Evolutionary conservation across 306 rosid species (phyloP).

Genomic region (Comarum palustre): DNA sequence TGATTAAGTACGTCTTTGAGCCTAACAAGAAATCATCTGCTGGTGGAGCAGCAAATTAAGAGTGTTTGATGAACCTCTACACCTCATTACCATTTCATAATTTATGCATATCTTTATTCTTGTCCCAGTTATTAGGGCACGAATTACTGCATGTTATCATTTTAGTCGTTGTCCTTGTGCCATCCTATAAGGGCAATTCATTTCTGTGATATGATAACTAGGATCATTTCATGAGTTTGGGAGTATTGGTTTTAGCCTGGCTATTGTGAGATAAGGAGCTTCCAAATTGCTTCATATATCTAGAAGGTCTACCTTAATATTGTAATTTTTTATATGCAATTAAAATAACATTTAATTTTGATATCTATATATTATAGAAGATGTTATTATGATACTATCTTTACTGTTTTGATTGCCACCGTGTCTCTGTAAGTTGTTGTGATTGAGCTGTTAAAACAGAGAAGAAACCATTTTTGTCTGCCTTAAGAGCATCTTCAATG

Average conservation of each 20-base stretch:
- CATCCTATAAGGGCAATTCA: background rate
- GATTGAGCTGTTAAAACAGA: too few relatives aligned
- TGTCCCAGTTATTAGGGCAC: background rate
- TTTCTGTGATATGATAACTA: background rate
- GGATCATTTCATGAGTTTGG: background rate
- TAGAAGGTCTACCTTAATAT: background rate
- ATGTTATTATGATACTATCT: too few relatives aligned
- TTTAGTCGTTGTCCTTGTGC: background rate
- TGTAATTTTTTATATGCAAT: conserved; percentile 3
- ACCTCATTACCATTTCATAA: conserved; percentile 6
- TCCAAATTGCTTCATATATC: background rate
- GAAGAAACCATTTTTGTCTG: too few relatives aligned
- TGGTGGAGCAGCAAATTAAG: conserved; percentile 20
- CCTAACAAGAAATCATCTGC: conserved; percentile 40
- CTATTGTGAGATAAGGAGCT: background rate
- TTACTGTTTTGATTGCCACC: too few relatives aligned
- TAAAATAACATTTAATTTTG: background rate
- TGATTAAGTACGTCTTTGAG: conserved; percentile 43
- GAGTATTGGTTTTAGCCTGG: background rate
- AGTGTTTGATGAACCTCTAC: conserved; percentile 10
- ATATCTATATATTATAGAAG: background rate
- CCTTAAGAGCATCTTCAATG: too few relatives aligned
- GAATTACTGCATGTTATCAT: background rate
- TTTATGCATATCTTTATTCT: conserved; percentile 7
- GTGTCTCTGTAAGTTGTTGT: too few relatives aligned